Base-by-base conservation (phyloP, 306 rosid genomes). In the Pyrus pyrifolia region DNA sequence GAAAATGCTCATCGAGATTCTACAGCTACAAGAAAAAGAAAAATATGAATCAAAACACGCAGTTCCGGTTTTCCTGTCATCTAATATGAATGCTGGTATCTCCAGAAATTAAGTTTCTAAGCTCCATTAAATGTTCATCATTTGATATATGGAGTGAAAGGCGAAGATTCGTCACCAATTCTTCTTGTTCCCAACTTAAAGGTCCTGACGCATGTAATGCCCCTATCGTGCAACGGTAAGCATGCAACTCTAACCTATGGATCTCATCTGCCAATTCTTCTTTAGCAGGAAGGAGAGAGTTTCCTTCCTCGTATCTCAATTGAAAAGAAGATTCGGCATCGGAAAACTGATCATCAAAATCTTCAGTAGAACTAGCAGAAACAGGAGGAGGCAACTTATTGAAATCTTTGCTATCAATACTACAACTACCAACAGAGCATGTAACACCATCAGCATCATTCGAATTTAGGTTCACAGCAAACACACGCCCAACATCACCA, bases 151-250 rank as follows among this genome's bases (percentile, higher is more conserved):
- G 90, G 81, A 96, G 98, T 1, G 90, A 88, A 76, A 93, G 92
- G 31, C 99, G 98, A 71, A 96, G 98, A 87, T 93, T 91, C 73
- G 99, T 96, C 83, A 96, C 85, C 87, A 96, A 81, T 81, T 86
- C 91, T 86, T 93, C 99, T 75, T 87, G 88, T 80, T 96, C 99
- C 99, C 99, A 96, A 86, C 98, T 91, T 85, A 96, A 81, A 75
- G 99, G 97, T 78, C 99, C 99, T 38, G 93, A 89, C 55, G 98
- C 98, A 88, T 88, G 89, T 85, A 96, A 84, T 82, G 96, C 98
- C 81, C 86, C 98, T 74, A 96, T 88, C 66, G 99, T 96, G 87
- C 96, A 81, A 81, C 88, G 98, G 85, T 96, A 96, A 86, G 99
- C 99, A 72, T 87, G 90, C 85, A 96, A 87, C 90, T 96, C 99